Conservation (phyloP, 2,329 filamentous ascomycete species). For the Stagonosporopsis chrysanthemi region DNA sequence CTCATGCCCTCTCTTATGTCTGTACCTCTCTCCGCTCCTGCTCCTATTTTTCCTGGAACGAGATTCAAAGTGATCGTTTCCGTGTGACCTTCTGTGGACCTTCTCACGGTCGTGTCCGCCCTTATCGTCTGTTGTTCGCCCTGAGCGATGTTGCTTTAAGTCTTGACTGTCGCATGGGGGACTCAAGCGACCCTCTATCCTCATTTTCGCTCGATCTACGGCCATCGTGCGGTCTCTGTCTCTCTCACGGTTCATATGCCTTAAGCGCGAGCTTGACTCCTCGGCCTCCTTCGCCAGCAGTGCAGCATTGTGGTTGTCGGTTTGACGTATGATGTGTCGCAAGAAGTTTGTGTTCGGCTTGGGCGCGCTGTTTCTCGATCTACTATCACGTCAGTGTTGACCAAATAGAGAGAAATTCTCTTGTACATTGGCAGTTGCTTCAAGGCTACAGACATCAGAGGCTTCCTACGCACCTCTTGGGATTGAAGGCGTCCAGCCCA, state of each 20-base stretch:
- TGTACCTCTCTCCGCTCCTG: conserved; percentile 21
- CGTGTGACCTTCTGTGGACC: conserved; percentile 20
- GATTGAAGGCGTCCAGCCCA: conserved; percentile 73
- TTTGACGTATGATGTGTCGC: conserved; percentile 85
- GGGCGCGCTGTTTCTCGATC: conserved; percentile 72
- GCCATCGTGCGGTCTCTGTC: conserved; percentile 21
- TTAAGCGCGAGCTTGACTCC: conserved; percentile 76
- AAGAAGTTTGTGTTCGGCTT: conserved; percentile 94
- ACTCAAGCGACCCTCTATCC: conserved; percentile 33
- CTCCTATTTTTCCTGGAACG: conserved; percentile 20
- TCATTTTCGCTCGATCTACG: conserved; percentile 25
- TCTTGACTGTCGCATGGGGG: conserved; percentile 29
- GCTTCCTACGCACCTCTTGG: conserved; percentile 57
- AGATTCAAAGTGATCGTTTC: conserved; percentile 6
- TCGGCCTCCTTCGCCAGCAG: conserved; percentile 83
- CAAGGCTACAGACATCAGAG: conserved; percentile 3
- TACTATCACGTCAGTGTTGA: conserved; percentile 13
- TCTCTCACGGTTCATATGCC: conserved; percentile 43
- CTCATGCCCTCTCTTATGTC: conserved; percentile 25
- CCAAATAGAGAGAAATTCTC: neutral
- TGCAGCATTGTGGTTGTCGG: conserved; percentile 86
- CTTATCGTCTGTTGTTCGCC: conserved; percentile 24
- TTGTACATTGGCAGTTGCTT: conserved; percentile 6
- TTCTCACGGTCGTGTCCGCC: conserved; percentile 24
- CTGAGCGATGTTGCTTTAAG: conserved; percentile 22